Evolutionary conservation across 2,329 filamentous ascomycete genomes (phyloP), one percentile per base, ranked within the genome.

Genomic region (Daldinia sp.): DNA sequence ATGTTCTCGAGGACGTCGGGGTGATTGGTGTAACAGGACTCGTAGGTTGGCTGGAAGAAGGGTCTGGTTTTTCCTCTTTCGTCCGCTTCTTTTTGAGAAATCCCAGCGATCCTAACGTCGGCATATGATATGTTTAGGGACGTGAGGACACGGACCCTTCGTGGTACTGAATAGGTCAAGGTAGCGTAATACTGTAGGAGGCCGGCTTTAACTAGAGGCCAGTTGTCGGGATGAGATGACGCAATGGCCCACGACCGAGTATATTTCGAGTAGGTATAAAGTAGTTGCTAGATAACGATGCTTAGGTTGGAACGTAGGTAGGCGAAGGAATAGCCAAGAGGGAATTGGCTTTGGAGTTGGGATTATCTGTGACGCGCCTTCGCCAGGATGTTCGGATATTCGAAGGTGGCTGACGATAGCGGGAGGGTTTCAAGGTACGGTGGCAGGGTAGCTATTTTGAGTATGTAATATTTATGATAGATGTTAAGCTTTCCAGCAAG

Each of bases 31-130:
- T 90, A 75, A 89, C 83, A 68, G 88, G 87, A 77, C 88, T 90
- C 73, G 86, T 86, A 74, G 88, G 86, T 79, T 91, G 87, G 78
- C 87, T 91, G 73, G 86, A 86, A 77, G 89, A 86, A 78, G 90
- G 87, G 80, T 93, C 90, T 79, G 88, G 86, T 79, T 90, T 88
- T 79, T 90, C 92, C 85, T 98, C 94, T 89, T 94, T 97, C 84
- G 94, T 97, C 89, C 94, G 91, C 88, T 97, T 97, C 89, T 97
- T 98, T 89, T 98, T 98, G 80, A 98, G 89, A 80, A 98, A 94
- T 82, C 93, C 93, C 86, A 98, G 89, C 82, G 89, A 94, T 82
- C 93, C 93, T 86, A 98, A 89, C 82, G 89, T 93, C 90, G 94
- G 96, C 96, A 99, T 98, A 78, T 78, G 80, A 75, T 74, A 76